These are phyloP conservation scores for Penicillium sp. DNA, from an alignment of 2,329 filamentous ascomycete species.

Conservation along the genomic window DNA sequence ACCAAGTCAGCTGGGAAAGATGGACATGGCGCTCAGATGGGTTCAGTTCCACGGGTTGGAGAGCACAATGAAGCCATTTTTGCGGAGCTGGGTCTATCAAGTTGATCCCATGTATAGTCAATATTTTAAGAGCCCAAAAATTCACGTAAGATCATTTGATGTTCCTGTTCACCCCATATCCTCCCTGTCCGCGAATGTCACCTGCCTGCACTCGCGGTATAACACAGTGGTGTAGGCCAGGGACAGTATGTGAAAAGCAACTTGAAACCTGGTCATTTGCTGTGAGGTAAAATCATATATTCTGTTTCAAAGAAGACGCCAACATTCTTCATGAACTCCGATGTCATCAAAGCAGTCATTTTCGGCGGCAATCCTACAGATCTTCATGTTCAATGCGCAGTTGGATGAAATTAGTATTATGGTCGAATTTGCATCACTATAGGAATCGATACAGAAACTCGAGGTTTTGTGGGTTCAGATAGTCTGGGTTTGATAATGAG, in stretches of 20 bases:
- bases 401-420: neutral
- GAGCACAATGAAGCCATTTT: conserved; percentile 52
- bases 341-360: too few species aligned
- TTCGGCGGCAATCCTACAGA: too few species aligned
- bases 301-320: too few species aligned
- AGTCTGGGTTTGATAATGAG: conserved; percentile 30
- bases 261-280: too few species aligned
- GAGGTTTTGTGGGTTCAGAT: conserved; percentile 31
- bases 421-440: neutral
- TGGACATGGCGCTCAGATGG: conserved; percentile 24
- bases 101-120: neutral
- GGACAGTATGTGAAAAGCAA: too few species aligned
- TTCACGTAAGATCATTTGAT: neutral
- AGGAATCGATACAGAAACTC: conserved; percentile 33
- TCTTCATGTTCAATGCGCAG: neutral
- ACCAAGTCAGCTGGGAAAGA: conserved; percentile 28
- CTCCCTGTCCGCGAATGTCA: too few species aligned
- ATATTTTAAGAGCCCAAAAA: neutral
- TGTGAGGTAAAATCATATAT: too few species aligned
- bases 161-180: neutral
- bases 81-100: conserved; percentile 41
- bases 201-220: too few species aligned
- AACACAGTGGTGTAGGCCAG: too few species aligned
- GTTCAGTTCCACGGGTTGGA: conserved; percentile 48
- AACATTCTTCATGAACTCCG: too few species aligned